A percentile compares a stretch with the other conserved stretches of the same genome.
phyloP scores from a whole-genome alignment of 495 filamentous ascomycete species.

The Talaromyces proteolyticus region DNA sequence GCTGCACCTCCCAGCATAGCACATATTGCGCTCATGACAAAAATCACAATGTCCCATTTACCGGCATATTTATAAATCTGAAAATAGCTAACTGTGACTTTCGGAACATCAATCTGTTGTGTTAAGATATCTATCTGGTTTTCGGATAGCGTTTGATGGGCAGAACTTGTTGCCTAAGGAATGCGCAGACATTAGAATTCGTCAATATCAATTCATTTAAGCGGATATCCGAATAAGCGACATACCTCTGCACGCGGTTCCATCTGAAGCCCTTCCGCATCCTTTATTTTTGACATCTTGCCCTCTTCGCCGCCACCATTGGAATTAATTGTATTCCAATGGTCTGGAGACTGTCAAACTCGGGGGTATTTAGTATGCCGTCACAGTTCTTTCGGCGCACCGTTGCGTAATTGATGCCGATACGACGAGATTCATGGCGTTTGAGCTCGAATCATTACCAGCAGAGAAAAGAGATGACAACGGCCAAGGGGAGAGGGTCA shows the following conservation, averaged over 20 bases:
- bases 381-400: no score
- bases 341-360: no score
- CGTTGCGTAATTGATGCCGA: no score
- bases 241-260: background rate
- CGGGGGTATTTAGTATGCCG: no score
- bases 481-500: no score
- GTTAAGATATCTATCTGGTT: background rate
- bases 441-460: no score
- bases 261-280: background rate
- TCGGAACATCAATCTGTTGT: background rate
- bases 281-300: background rate
- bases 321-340: no score
- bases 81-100: background rate
- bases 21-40: background rate
- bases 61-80: background rate
- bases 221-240: background rate
- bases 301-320: background rate
- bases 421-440: no score
- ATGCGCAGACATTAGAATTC: background rate
- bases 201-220: background rate
- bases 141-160: background rate
- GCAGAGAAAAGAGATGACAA: no score
- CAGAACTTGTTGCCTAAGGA: no score
- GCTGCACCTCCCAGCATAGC: background rate
- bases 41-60: background rate